Evolutionary conservation across 805 yeast species (phyloP).

Genomic region (Saccharomycopsis schoenii): DNA sequence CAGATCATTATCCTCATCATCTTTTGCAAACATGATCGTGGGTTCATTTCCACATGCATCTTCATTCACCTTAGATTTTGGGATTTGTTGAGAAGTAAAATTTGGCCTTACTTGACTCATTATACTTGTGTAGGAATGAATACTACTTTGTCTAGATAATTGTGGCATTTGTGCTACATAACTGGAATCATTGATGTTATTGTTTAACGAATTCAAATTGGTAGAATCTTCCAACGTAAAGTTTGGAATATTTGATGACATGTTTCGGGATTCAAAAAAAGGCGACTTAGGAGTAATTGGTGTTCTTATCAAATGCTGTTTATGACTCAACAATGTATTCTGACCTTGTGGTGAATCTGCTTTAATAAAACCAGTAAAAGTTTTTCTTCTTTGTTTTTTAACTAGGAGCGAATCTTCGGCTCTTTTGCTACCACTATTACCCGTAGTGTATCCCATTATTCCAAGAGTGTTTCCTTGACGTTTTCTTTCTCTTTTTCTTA

Average conservation of each 20-base stretch:
- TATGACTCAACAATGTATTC: background rate
- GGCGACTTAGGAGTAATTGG: conserved; percentile 16
- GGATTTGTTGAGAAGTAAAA: conserved; percentile 63
- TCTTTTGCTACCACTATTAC: background rate
- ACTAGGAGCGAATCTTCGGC: background rate
- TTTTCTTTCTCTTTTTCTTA: background rate
- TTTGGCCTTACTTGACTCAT: conserved; percentile 39
- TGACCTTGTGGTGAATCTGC: background rate
- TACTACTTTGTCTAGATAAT: conserved; percentile 18
- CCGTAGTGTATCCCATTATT: background rate
- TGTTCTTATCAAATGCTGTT: conserved; percentile 1
- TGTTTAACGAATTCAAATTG: conserved; percentile 12
- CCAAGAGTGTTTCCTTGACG: background rate
- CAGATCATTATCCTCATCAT: conserved; percentile 15
- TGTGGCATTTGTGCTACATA: conserved; percentile 6
- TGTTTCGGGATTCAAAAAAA: conserved; percentile 1
- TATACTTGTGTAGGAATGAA: conserved; percentile 14
- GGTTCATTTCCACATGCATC: conserved; percentile 63
- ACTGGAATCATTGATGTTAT: background rate
- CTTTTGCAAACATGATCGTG: conserved; percentile 44
- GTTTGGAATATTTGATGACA: conserved; percentile 1
- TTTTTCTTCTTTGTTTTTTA: conserved; percentile 12
- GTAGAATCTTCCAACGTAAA: conserved; percentile 6
- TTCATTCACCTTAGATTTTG: conserved; percentile 55
- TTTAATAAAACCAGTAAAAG: conserved; percentile 5